phyloP scores from a whole-genome alignment of 1,284 basidiomycete species.

The Neolentinus lepideus region DNA sequence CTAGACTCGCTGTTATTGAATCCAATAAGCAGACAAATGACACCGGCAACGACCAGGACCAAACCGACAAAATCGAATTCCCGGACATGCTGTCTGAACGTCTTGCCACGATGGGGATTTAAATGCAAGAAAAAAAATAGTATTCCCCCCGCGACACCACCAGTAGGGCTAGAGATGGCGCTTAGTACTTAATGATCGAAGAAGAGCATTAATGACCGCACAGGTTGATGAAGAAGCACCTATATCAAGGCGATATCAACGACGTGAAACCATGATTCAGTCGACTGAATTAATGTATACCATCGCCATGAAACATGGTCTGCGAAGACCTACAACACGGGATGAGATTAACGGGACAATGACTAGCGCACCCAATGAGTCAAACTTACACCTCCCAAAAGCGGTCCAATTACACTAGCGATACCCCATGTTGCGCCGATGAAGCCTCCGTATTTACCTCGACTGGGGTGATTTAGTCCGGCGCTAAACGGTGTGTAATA shows the following conservation, averaged over 20 bases:
- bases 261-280: not conserved
- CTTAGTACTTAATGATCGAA: constrained; percentile 5
- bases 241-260: constrained; percentile 15
- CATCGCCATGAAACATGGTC: constrained; percentile 74
- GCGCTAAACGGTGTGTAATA: not conserved
- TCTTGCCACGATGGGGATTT: constrained; percentile 60
- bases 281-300: constrained; percentile 24
- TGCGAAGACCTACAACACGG: constrained; percentile 43
- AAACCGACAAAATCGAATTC: constrained; percentile 80
- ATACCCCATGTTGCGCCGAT: constrained; percentile 80
- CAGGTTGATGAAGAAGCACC: constrained; percentile 76
- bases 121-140: constrained; percentile 82
- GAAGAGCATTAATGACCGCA: constrained; percentile 21
- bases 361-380: constrained; percentile 4
- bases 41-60: constrained; percentile 60
- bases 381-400: constrained; percentile 54
- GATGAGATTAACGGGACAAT: not conserved
- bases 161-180: constrained; percentile 52
- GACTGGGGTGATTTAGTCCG: constrained; percentile 31
- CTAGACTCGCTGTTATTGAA: constrained; percentile 70
- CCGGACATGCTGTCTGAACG: constrained; percentile 47
- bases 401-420: constrained; percentile 71
- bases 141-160: constrained; percentile 62
- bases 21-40: constrained; percentile 75
- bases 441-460: constrained; percentile 68